Percentiles rank a stretch among this genome's conserved stretches.
phyloP scores from a whole-genome alignment of 228 moss, liverwort and hornwort genomes.

The Sphagnum fallax region DNA sequence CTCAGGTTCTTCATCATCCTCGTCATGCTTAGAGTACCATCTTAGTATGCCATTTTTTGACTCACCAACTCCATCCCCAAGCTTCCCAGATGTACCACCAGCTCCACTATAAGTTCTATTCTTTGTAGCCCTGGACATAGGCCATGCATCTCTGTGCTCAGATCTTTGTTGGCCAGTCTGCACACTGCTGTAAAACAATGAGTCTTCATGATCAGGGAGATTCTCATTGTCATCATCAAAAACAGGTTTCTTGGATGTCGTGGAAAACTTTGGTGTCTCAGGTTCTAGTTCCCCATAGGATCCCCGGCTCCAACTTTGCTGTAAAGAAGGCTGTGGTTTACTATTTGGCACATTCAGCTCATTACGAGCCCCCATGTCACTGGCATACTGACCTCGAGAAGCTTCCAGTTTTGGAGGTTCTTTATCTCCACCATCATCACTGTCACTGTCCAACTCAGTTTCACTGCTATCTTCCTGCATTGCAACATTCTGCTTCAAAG shows the following conservation, averaged over 20 bases:
- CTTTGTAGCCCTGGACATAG: conserved; percentile 7
- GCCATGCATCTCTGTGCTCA: conserved; percentile 4
- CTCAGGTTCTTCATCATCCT: conserved; percentile 33
- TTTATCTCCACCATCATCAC: conserved; percentile 20
- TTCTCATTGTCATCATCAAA: conserved; percentile 34
- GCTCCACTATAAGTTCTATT: conserved; percentile 4
- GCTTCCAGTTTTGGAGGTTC: conserved; percentile 6
- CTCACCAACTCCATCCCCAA: conserved; percentile 16
- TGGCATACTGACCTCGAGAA: conserved; percentile 12
- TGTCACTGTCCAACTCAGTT: conserved; percentile 46
- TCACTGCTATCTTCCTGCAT: conserved; percentile 34
- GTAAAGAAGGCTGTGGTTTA: conserved; percentile 1
- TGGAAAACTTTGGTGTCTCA: conserved; percentile 15
- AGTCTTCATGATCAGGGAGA: conserved; percentile 4
- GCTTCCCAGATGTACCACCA: conserved; percentile 10
- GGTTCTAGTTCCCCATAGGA: conserved; percentile 30
- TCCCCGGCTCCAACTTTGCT: conserved; percentile 15
- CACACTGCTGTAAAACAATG: conserved; percentile 15
- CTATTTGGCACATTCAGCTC: conserved; percentile 20
- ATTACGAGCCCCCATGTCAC: conserved; percentile 46
- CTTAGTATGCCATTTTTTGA: conserved; percentile 33
- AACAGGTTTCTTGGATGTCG: conserved; percentile 17
- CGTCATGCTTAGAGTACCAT: conserved; percentile 27
- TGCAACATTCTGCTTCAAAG: not conserved
- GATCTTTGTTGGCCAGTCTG: conserved; percentile 24